These are phyloP conservation scores for Annona cherimola DNA, from an alignment of 164 flowering plant species.

Conservation along the genomic window DNA sequence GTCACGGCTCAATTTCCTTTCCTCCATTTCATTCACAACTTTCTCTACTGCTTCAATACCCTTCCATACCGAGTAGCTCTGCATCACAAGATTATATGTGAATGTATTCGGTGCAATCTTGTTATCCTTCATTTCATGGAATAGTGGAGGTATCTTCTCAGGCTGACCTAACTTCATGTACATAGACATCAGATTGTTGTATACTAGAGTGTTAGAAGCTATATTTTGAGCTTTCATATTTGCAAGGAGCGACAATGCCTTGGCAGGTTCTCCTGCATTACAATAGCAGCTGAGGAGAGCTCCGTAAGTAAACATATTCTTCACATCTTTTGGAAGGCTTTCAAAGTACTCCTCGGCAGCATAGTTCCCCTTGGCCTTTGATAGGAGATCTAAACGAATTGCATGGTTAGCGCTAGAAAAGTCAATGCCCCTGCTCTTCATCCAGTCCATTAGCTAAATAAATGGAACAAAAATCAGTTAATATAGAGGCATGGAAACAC, in stretches of 20 bases:
- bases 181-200: constrained; percentile 53
- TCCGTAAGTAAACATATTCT: constrained; percentile 44
- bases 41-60: constrained; percentile 55
- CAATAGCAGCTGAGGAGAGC: constrained; percentile 69
- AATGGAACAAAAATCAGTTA: constrained; percentile 1
- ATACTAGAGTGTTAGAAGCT: constrained; percentile 26
- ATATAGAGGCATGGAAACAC: no score
- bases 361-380: constrained; percentile 43
- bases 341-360: constrained; percentile 61
- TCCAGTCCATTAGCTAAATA: constrained; percentile 70
- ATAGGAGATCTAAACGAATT: constrained; percentile 51
- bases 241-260: constrained; percentile 48
- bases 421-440: constrained; percentile 43
- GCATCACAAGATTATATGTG: constrained; percentile 48
- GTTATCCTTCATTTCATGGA: constrained; percentile 51
- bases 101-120: constrained; percentile 22
- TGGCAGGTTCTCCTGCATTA: constrained; percentile 33
- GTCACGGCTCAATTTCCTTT: constrained; percentile 16
- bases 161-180: constrained; percentile 42
- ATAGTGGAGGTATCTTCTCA: constrained; percentile 48
- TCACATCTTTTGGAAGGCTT: constrained; percentile 27
- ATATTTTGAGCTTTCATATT: constrained; percentile 46
- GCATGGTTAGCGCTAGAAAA: constrained; percentile 38
- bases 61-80: constrained; percentile 35
- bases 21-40: constrained; percentile 42